Evolutionary conservation across 139 green algal species (phyloP), one percentile per base, ranked within the genome.

Genomic region (Closterium sp.): DNA sequence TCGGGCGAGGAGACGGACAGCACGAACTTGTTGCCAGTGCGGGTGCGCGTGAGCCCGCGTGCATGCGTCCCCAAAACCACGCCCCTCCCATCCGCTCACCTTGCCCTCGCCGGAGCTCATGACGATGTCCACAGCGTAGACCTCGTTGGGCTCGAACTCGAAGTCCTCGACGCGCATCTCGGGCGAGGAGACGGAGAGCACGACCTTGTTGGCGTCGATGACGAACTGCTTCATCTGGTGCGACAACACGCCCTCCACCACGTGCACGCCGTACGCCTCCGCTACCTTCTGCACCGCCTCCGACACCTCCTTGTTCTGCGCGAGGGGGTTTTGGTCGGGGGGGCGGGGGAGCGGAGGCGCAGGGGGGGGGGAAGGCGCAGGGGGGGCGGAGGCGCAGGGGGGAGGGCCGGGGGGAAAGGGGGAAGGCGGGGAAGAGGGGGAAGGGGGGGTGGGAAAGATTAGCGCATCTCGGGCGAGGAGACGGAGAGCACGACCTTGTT

Each of bases 151-250:
- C 95, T 99, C 97, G 95, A 99, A 99, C 94, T 98, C 97, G 0
- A 79, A 91, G 30, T 99, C 97, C 86, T 99, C 98, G 31, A 98
- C 97, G 94, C 97, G 97, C 27, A 95, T 89, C 28, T 99, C 98
- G 38, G 79, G 28, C 11, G 90, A 90, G 6, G 70, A 32, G 92
- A 96, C 96, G 96, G 98, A 98, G 10, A 99, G 95, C 79, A 99
- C 95, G 70, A 97, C n/a, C n/a, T n/a, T n/a, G n/a, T n/a, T n/a
- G n/a, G n/a, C n/a, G n/a, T 99, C 98, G 62, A 99, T 99, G 28
- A 99, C 95, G 92, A 98, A 99, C 91, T 97, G 97, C 95, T 98
- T 99, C 97, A 99, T 97, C 94, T 99, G 93, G 95, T 99, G 97
- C 34, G 94, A 96, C 92, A 98, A 90, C 29, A 99, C 98, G n/a